Evolutionary conservation across 192 early-diverging fungal species (phyloP), one percentile per base, ranked within the genome.

Genomic region (Umbelopsis sp.): DNA sequence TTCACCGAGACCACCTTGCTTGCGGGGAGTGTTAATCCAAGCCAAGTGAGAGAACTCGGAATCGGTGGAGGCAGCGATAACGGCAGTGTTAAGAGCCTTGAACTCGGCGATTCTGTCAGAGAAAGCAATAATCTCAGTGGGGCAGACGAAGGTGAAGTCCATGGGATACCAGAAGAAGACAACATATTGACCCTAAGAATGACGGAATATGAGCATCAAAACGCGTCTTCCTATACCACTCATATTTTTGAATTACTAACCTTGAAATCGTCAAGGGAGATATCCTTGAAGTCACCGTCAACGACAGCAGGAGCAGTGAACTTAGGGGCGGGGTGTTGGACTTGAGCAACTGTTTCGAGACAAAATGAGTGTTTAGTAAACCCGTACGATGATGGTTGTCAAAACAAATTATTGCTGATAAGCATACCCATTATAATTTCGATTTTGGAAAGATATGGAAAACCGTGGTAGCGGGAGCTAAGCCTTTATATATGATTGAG

Each of bases 81-180:
- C 90, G 71, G 90, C 91, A 71, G 89, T 86, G 81, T 90, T 89
- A 25, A 93, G 77, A 67, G 83, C 87, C 70, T 89, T 81, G 85
- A 98, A 98, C 78, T 95, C 90, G 15, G 86, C 87, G 70, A 87
- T 85, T 73, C 88, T 87, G 80, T 98, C 95, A 71, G 87, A 88
- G 87, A 95, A 95, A 35, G 92, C 93, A 67, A 94, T 88, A 84
- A 97, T 93, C 81, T 97, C 94, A 71, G 96, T 96, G 35, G 96
- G 96, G 86, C 96, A 97, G 58, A 92, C 91, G 68, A 92, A 92
- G 68, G 91, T 92, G 80, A 91, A 97, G 82, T 96, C 95, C 68
- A 95, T 87, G 64, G 96, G 96, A 86, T 96, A 97, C 81, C 88
- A 92, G 73, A 91, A 69, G 49, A 91, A 71, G 22, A 89, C 85